Base-by-base conservation (phyloP, 345 rosid genomes). In the Pugionium cornutum region DNA sequence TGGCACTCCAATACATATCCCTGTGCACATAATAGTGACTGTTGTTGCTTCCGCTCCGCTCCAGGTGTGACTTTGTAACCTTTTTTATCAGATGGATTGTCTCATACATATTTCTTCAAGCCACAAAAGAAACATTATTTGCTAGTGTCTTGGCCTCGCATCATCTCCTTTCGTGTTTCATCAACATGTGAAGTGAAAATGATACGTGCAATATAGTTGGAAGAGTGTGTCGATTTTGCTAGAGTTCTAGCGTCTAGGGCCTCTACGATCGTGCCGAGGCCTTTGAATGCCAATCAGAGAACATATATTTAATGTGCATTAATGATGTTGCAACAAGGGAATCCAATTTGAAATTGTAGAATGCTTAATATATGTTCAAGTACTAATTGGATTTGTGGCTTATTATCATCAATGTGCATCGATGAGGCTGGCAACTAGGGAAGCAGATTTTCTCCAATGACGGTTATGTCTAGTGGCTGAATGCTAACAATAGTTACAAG, bases 11-110 rank as follows among this genome's bases (percentile, higher is more conserved):
- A 7, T 53, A n/a, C 62, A 7, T 42, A 66, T 43, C 26, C 75
- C 1, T 69, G 62, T 69, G 62, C 52, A 1, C 66, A 56, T 29
- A 51, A 57, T 31, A 63, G 31, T 50, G 49, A 57, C 4, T 64
- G 49, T 50, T 68, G 51, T 36, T 69, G 75, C 52, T 75, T 75
- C 62, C 69, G 49, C 70, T 75, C 66, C 50, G 10, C 4, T 34
- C 75, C 70, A 63, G 78, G 78, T 75, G 30, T 48, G 55, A 55
- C 9, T 62, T 68, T 27, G 40, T 57, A 18, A 56, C 42, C 62
- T 62, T 30, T 28, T 41, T 26, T 29, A 1, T 8, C 1, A 1
- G 5, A 0, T 29, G n/a, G 33, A 10, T 9, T 28, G 9, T 25
- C 34, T 62, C 31, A 9, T 47, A 29, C 54, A 37, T 35, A 26